Evolutionary conservation across 768 basidiomycete species (phyloP), one percentile per base, ranked within the genome.

Genomic region (Phylloporus arenicola): DNA sequence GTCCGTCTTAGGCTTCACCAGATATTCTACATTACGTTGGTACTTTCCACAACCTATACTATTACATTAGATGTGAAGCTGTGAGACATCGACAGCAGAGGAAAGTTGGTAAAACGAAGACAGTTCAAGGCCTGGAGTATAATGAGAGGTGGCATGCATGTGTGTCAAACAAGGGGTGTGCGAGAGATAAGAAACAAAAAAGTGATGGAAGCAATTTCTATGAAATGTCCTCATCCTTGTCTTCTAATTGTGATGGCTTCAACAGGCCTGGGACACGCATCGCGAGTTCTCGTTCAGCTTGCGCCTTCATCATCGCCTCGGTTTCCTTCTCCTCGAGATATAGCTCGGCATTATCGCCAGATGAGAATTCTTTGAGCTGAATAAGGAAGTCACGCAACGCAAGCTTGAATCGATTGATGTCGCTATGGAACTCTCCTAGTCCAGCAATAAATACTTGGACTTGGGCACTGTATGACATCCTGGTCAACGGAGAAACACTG

Each of bases 231-330:
- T 90, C 88, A 64, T 94, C 92, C 71, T 88, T 89, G 72, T 95
- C 93, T 64, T 94, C 91, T 67, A 97, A 64, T 69, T 94, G 91
- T 59, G 86, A 88, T 35, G 93, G 94, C 70, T 96, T 96, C 68
- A 97, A 79, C 88, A 97, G 88, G 35, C 96, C 96, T n/a, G 94
- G 95, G 53, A 98, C 92, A 57, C 89, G 81, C 79, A 90, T 88
- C 22, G 93, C 92, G 33, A 86, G 80, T 71, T 92, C 82, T 46
- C 85, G 85, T 70, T 96, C 93, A 53, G 83, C 87, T 57, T 87
- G 81, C 0, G 81, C 83, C 71, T 88, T 86, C 67, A 73, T 76
- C 64, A 84, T 80, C 19, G 77, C 75, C 68, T 95, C 95, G 4
- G 81, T 79, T 67, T 97, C 94, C 70, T 92, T 95, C 71, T 98